Evolutionary conservation across 176 grass and related monocot species (phyloP), one percentile per base, ranked within the genome.

Genomic region (Poa pratensis): DNA sequence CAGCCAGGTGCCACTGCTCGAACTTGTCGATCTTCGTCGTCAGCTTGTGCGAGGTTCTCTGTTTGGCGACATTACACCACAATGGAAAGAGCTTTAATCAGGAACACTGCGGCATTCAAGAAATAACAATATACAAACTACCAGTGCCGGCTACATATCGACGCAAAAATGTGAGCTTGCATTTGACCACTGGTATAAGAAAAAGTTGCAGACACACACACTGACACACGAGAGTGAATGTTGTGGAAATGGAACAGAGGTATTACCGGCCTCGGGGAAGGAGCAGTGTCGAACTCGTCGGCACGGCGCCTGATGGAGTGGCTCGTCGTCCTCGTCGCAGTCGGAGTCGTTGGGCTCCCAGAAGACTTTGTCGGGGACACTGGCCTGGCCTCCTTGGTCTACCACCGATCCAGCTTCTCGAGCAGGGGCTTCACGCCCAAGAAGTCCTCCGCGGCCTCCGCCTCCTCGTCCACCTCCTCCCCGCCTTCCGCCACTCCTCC

Each of bases 261-360:
- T 6, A 7, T 43, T 93, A 98, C 95, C 95, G 69, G 95, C 85
- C 55, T 98, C 87, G 2, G 82, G n/a, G n/a, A n/a, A n/a, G n/a
- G n/a, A n/a, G n/a, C n/a, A n/a, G n/a, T n/a, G n/a, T n/a, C n/a
- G n/a, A n/a, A n/a, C n/a, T n/a, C n/a, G n/a, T n/a, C n/a, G n/a
- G n/a, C n/a, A n/a, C n/a, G n/a, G n/a, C n/a, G n/a, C 89, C 80
- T 3, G 76, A 35, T 53, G 30, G 77, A 81, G 87, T 84, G 95
- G 88, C 67, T 95, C 93, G 87, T 94, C 96, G 23, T 98, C 92
- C 23, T 91, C 91, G 22, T 95, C 96, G 71, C 80, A 90, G 60
- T 94, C 96, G 64, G 93, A 90, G 84, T 98, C 96, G 5, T 86
- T 90, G 58, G 91, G 89, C 82, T 92, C 91, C 96, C 87, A 90